These are phyloP conservation scores for Ceratobasidium sp. DNA, from an alignment of 1,284 basidiomycete genomes.

Conservation along the genomic window DNA sequence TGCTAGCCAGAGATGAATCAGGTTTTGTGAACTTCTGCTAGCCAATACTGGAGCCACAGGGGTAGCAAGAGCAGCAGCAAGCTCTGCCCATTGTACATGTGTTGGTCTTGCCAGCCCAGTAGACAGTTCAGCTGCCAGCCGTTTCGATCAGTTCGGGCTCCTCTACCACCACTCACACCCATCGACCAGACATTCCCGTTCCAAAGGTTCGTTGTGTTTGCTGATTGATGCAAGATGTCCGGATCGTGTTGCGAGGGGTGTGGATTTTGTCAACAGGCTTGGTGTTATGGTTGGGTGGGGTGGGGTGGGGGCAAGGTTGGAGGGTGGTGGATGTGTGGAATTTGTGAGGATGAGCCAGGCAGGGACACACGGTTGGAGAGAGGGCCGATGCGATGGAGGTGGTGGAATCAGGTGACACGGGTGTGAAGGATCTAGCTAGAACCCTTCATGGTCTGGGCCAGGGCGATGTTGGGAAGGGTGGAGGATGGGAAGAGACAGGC, in stretches of 20 bases:
- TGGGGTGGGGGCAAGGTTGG: slow-evolving; percentile 21
- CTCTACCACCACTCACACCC: too few species aligned
- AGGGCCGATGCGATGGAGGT: background rate
- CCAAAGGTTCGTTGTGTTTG: slow-evolving; percentile 47
- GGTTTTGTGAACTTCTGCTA: too few species aligned
- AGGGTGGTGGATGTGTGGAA: slow-evolving; percentile 43
- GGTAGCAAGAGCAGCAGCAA: too few species aligned
- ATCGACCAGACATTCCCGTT: background rate
- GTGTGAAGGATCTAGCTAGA: background rate
- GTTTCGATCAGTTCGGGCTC: background rate
- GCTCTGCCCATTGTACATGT: too few species aligned
- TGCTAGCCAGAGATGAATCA: too few species aligned
- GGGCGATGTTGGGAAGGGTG: slow-evolving; percentile 6
- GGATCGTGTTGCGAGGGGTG: slow-evolving; percentile 48
- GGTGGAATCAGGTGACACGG: background rate
- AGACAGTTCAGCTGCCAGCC: background rate
- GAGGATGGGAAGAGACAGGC: slow-evolving; percentile 6
- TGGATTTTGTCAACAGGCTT: slow-evolving; percentile 46
- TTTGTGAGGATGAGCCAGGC: slow-evolving; percentile 30
- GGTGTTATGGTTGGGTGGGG: slow-evolving; percentile 44
- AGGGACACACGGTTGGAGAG: background rate
- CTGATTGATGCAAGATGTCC: slow-evolving; percentile 45
- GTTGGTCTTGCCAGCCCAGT: background rate
- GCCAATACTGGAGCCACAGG: too few species aligned
- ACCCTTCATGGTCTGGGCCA: background rate